Conservation (phyloP, 163 green algal species). For the Trebouxia gelatinosa region DNA sequence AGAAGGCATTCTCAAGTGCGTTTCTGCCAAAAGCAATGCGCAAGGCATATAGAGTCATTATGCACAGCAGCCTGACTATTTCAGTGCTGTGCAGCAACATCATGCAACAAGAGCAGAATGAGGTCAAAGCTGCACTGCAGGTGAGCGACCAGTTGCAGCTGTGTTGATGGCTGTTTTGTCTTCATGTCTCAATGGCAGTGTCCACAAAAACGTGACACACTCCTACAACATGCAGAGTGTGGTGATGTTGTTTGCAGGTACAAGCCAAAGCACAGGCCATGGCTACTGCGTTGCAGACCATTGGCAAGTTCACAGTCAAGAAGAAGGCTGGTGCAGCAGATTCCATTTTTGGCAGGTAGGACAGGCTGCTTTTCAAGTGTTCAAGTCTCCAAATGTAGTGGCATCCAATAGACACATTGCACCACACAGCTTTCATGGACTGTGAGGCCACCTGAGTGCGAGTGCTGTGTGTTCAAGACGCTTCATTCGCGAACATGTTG, state of each 20-base stretch:
- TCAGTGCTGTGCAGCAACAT: slow-evolving; percentile 49
- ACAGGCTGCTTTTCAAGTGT: too few relatives aligned
- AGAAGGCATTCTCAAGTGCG: slow-evolving; percentile 64
- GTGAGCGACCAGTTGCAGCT: too few relatives aligned
- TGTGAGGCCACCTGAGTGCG: background rate
- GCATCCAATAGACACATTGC: too few relatives aligned
- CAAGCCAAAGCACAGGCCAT: slow-evolving; percentile 66
- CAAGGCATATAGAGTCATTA: slow-evolving; percentile 16
- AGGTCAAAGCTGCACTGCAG: slow-evolving; percentile 48
- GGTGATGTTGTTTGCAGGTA: too few relatives aligned
- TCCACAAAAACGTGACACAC: too few relatives aligned
- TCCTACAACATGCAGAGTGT: too few relatives aligned
- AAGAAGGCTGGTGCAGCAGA: slow-evolving; percentile 67
- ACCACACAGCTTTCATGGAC: too few relatives aligned
- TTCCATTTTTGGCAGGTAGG: slow-evolving; percentile 65
- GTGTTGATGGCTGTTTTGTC: too few relatives aligned
- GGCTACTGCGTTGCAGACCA: slow-evolving; percentile 83
- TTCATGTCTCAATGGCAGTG: too few relatives aligned
- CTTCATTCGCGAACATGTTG: background rate
- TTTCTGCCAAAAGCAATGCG: background rate
- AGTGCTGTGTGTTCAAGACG: background rate
- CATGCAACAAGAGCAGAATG: slow-evolving; percentile 55
- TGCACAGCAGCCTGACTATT: background rate
- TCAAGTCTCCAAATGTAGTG: too few relatives aligned
- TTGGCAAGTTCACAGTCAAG: slow-evolving; percentile 91